phyloP scores from a whole-genome alignment of 1,139 yeast species.

The Candida albicans region DNA sequence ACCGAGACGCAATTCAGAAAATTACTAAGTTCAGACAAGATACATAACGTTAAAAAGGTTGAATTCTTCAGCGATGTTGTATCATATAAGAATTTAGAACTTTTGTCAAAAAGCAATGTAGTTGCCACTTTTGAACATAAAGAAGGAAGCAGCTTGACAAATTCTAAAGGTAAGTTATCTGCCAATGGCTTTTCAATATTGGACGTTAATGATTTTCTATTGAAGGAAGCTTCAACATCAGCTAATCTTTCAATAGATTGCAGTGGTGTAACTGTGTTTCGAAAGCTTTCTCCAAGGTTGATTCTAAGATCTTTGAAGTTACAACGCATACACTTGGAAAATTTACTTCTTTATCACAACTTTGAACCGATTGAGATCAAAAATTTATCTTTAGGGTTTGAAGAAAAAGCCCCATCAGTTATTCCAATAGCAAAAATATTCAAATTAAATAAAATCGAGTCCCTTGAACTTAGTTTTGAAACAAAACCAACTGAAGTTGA shows the following conservation, averaged over 20 bases:
- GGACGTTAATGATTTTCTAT: constrained; percentile 1
- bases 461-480: constrained; percentile 6
- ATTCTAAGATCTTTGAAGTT: neutral
- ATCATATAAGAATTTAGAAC: constrained; percentile 1
- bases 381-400: constrained; percentile 2
- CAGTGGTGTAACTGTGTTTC: neutral
- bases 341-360: neutral
- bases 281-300: neutral
- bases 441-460: neutral
- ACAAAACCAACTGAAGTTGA: constrained; percentile 6
- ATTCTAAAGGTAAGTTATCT: neutral
- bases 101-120: neutral
- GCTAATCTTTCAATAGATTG: neutral
- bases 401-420: constrained; percentile 3
- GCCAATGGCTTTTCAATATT: neutral
- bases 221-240: neutral
- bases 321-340: neutral
- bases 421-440: neutral
- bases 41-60: constrained; percentile 3
- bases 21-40: neutral
- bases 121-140: constrained; percentile 1
- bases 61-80: constrained; percentile 4
- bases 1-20: neutral
- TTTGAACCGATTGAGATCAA: constrained; percentile 2
- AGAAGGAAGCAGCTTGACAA: neutral